Base-by-base conservation (phyloP, 2,329 filamentous ascomycete genomes). In the Coleophoma cylindrospora region DNA sequence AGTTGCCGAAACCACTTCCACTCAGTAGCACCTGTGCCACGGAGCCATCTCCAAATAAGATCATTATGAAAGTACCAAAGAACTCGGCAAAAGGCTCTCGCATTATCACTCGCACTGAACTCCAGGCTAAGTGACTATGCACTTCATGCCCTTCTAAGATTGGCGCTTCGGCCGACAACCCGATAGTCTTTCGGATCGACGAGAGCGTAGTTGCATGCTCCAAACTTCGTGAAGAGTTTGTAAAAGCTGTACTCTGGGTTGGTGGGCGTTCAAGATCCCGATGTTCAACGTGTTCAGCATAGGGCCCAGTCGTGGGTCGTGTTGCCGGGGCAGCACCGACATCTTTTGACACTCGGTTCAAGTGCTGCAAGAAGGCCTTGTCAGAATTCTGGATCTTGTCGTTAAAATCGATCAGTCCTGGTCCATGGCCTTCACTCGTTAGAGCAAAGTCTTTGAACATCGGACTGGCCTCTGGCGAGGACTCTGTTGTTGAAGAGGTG, bases 31-130 rank as follows among this genome's bases (percentile, higher is more conserved):
- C 84, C 64, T 89, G 86, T 3, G 85, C 85, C 17, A 88, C 81
- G 49, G 81, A 80, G n/a, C 83, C 84, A 53, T 88, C 79, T 4
- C 85, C 85, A 58, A 89, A 89, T 38, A 88, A 67, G 51, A 89
- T 72, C 54, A 89, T 66, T 49, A 85, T 75, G 70, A 89, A 83
- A 12, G 80, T 84, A 8, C 83, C 84, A 45, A 84, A 76, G 67
- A 87, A 87, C 57, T 88, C 83, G 1, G 81, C 80, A 56, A 87
- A 80, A 1, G 76, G 76, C 54, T 86, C 82, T 51, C 76, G 74
- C 36, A 78, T 69, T 27, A 66, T 57, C 17, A 71, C 66, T 40
- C 83, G 73, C 27, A 81, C 65, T 37, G 70, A 71, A 44, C 70
- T 75, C 84, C 83, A 87, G 22, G 65, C 57, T 4, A 75, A 59